Percentiles rank a stretch among this genome's conserved stretches.
phyloP scores from a whole-genome alignment of 2,329 filamentous ascomycete species.

The Bipolaris zeicola region DNA sequence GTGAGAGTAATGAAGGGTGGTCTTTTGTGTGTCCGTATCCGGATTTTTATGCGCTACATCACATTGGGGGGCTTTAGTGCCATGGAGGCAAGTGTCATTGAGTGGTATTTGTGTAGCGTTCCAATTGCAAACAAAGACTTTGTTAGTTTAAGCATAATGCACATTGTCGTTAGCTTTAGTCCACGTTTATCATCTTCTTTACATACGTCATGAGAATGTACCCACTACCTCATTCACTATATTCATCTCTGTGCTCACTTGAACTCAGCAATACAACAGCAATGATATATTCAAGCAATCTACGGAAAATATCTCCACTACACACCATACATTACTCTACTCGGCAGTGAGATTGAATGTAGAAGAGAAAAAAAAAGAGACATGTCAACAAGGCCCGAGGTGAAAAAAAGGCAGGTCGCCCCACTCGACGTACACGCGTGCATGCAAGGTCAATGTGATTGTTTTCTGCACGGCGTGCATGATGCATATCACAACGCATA shows the following conservation, averaged over 20 bases:
- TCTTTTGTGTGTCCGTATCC: not conserved
- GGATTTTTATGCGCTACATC: not conserved
- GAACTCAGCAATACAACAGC: not conserved
- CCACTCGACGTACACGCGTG: not conserved
- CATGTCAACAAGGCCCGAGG: not conserved
- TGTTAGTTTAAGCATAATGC: not conserved
- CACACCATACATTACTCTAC: not conserved
- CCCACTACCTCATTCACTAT: not conserved
- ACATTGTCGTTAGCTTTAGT: not conserved
- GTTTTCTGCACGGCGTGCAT: not conserved
- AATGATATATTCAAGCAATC: too few relatives aligned
- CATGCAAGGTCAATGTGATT: conserved; percentile 2
- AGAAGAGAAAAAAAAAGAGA: not conserved
- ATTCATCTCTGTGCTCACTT: not conserved
- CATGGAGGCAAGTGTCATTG: not conserved
- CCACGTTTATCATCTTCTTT: not conserved
- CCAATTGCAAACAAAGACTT: not conserved
- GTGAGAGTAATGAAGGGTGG: not conserved
- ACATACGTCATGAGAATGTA: not conserved
- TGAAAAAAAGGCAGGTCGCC: not conserved
- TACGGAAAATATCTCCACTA: not conserved
- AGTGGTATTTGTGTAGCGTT: not conserved
- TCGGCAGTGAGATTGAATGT: too few relatives aligned
- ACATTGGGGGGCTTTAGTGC: not conserved
- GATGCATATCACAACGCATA: conserved; percentile 6